These are phyloP conservation scores for Colletotrichum tropicicola DNA, from an alignment of 2,329 filamentous ascomycete genomes.

Conservation along the genomic window DNA sequence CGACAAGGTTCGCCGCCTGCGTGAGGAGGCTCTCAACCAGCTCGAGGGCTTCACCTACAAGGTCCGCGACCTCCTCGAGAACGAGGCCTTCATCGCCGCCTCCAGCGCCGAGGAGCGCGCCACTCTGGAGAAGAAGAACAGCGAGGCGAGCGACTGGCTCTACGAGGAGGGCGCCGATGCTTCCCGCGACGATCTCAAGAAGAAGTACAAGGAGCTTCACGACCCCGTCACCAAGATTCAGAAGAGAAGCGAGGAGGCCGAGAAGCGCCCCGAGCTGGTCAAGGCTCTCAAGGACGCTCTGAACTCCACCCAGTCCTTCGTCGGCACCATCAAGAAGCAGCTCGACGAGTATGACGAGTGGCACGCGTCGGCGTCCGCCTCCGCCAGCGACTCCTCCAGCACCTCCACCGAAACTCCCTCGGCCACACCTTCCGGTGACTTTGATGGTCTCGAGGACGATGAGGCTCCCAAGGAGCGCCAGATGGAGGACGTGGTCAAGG, in stretches of 20 bases:
- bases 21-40: slow-evolving; percentile 90
- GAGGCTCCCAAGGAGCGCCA: slow-evolving; percentile 50
- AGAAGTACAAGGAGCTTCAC: slow-evolving; percentile 80
- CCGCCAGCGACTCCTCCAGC: slow-evolving; percentile 55
- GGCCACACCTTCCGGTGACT: slow-evolving; percentile 60
- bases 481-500: slow-evolving; percentile 54
- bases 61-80: slow-evolving; percentile 82
- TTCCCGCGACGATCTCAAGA: slow-evolving; percentile 76
- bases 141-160: slow-evolving; percentile 85
- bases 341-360: slow-evolving; percentile 74
- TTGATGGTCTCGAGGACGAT: slow-evolving; percentile 84
- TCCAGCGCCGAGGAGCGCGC: slow-evolving; percentile 76
- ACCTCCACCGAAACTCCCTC: slow-evolving; percentile 48
- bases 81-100: slow-evolving; percentile 75
- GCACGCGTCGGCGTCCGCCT: slow-evolving; percentile 61
- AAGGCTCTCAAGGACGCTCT: slow-evolving; percentile 75
- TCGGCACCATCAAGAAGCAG: slow-evolving; percentile 74
- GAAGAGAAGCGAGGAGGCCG: slow-evolving; percentile 76
- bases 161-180: slow-evolving; percentile 86
- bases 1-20: slow-evolving; percentile 77
- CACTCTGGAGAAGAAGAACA: slow-evolving; percentile 73
- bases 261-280: slow-evolving; percentile 75
- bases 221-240: slow-evolving; percentile 81
- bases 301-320: slow-evolving; percentile 74
- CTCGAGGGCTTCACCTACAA: slow-evolving; percentile 95